A percentile compares a stretch with the other conserved stretches of the same genome.
phyloP scores from a whole-genome alignment of 139 green algal genomes.

The Closterium sp. region DNA sequence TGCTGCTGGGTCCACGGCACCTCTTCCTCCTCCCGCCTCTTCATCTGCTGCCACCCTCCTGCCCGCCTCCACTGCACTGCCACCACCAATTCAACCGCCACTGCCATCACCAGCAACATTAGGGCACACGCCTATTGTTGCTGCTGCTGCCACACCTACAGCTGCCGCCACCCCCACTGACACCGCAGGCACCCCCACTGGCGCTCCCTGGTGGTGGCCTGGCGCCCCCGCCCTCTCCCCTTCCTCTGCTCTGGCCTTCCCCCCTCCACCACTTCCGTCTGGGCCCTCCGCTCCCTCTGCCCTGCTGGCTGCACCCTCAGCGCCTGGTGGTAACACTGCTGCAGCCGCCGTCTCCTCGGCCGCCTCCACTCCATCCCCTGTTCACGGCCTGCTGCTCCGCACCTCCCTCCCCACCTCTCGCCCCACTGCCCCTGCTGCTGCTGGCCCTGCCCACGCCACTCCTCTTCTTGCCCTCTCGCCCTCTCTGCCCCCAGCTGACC shows the following conservation, averaged over 20 bases:
- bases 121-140: neutral
- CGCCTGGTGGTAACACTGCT: neutral
- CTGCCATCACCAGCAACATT: neutral
- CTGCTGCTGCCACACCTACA: neutral
- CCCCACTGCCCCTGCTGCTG: neutral
- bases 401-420: neutral
- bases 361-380: neutral
- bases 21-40: neutral
- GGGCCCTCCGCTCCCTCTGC: neutral
- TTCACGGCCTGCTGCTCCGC: neutral
- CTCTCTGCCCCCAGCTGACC: neutral
- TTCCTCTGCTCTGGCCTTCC: neutral
- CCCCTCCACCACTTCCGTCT: neutral
- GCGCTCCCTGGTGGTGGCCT: neutral
- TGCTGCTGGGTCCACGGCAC: neutral
- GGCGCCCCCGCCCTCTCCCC: neutral
- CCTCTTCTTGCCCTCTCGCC: neutral
- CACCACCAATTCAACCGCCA: neutral
- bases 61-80: too few relatives aligned
- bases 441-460: too few relatives aligned
- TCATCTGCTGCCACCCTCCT: too few relatives aligned
- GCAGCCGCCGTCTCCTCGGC: neutral
- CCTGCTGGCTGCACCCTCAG: neutral
- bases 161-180: neutral
- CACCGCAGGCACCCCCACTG: neutral